phyloP scores from a whole-genome alignment of 495 filamentous ascomycete species.

The Neurospora sp. region DNA sequence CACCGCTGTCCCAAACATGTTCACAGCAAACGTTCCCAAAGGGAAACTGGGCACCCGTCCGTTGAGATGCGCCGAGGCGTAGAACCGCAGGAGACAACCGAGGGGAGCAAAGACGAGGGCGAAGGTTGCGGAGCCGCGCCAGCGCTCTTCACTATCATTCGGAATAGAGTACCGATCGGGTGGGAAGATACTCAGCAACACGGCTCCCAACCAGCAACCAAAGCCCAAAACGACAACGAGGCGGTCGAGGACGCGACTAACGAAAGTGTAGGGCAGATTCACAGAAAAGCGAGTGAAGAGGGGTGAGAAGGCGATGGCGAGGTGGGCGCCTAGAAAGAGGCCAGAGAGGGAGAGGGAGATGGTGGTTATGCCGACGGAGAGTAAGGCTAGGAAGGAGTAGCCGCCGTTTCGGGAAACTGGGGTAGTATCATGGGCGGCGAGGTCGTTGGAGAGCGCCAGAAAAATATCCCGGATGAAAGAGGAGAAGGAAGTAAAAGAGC shows the following conservation, averaged over 20 bases:
- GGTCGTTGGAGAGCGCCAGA: conserved; percentile 69
- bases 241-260: conserved; percentile 53
- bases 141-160: conserved; percentile 22
- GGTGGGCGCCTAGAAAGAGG: conserved; percentile 64
- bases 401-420: conserved; percentile 53
- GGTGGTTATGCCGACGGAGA: conserved; percentile 60
- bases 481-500: conserved; percentile 86
- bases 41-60: conserved; percentile 59
- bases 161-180: conserved; percentile 45
- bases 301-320: conserved; percentile 54
- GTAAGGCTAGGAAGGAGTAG: conserved; percentile 70
- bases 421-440: neutral
- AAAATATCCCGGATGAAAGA: conserved; percentile 80
- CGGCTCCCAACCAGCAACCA: conserved; percentile 69
- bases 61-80: conserved; percentile 58
- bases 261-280: conserved; percentile 45
- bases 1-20: conserved; percentile 61
- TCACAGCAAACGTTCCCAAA: conserved; percentile 79
- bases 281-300: conserved; percentile 30
- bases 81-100: conserved; percentile 70
- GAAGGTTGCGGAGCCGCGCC: conserved; percentile 68
- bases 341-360: conserved; percentile 58
- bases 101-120: conserved; percentile 78
- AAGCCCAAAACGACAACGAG: conserved; percentile 51
- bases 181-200: conserved; percentile 64